phyloP scores from a whole-genome alignment of 1,139 yeast species.

The Hyphopichia khmerensis region DNA sequence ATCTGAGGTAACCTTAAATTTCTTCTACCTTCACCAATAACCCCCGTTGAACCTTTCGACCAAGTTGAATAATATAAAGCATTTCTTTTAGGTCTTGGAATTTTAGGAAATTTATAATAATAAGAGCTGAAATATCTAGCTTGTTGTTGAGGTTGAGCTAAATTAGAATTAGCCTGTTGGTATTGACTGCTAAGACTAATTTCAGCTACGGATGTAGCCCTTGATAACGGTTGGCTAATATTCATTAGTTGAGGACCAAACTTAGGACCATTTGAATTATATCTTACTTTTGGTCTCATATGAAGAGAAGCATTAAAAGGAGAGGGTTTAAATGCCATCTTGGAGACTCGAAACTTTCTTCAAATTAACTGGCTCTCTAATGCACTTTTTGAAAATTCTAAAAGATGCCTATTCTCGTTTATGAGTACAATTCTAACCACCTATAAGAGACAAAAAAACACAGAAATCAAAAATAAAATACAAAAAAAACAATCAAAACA shows the following conservation, averaged over 20 bases:
- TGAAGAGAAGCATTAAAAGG: constrained; percentile 12
- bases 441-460: not conserved
- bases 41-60: constrained; percentile 23
- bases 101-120: constrained; percentile 54
- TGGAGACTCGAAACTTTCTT: not conserved
- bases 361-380: not conserved
- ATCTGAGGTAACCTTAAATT: constrained; percentile 24
- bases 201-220: constrained; percentile 43
- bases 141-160: constrained; percentile 13
- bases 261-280: constrained; percentile 16
- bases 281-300: constrained; percentile 9
- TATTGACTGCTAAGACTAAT: constrained; percentile 14
- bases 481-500: not conserved
- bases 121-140: constrained; percentile 22
- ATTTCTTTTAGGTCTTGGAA: constrained; percentile 65
- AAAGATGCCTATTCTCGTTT: not conserved
- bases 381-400: not conserved
- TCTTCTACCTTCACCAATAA: constrained; percentile 14
- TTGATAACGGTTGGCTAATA: constrained; percentile 43
- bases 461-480: not conserved
- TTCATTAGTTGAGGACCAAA: constrained; percentile 32
- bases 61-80: constrained; percentile 53
- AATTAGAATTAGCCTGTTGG: constrained; percentile 10
- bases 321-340: constrained; percentile 26
- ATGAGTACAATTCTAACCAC: not conserved